Evolutionary conservation across 2,329 filamentous ascomycete genomes (phyloP).

Genomic region (Sporothrix pallida): DNA sequence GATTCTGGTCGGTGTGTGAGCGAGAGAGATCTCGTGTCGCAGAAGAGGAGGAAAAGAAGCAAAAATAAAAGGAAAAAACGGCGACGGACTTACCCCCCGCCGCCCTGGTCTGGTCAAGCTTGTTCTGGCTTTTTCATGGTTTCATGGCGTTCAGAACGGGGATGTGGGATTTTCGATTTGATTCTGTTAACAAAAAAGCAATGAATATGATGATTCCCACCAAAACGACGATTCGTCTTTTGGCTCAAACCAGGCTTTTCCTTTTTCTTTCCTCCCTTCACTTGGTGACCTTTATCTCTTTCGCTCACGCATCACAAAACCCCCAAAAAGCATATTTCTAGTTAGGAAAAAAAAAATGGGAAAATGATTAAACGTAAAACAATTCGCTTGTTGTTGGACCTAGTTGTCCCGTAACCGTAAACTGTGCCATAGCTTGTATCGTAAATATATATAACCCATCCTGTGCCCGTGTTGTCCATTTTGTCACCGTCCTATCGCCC

Average conservation of each 20-base stretch:
- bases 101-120: not conserved
- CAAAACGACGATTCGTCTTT: not conserved
- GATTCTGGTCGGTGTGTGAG: not conserved
- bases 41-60: not conserved
- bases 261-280: not conserved
- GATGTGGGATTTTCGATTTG: slow-evolving; percentile 7
- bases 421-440: not conserved
- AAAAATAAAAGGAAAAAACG: not conserved
- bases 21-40: slow-evolving; percentile 1
- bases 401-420: too few species aligned
- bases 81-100: not conserved
- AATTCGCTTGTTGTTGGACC: not conserved
- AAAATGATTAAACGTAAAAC: slow-evolving; percentile 21
- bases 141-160: slow-evolving; percentile 31
- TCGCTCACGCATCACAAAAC: not conserved
- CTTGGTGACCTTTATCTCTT: not conserved
- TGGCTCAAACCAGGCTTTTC: not conserved
- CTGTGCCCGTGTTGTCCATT: not conserved
- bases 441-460: not conserved
- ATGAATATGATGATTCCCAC: slow-evolving; percentile 17
- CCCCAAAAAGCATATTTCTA: slow-evolving; percentile 13
- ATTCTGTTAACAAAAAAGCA: slow-evolving; percentile 3
- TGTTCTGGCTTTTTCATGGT: slow-evolving; percentile 11
- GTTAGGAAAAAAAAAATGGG: slow-evolving; percentile 28
- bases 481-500: not conserved